Percentiles rank a stretch among this genome's conserved stretches.
These are phyloP conservation scores for Jackrogersella minutella DNA, from an alignment of 495 filamentous ascomycete genomes.

Conservation along the genomic window DNA sequence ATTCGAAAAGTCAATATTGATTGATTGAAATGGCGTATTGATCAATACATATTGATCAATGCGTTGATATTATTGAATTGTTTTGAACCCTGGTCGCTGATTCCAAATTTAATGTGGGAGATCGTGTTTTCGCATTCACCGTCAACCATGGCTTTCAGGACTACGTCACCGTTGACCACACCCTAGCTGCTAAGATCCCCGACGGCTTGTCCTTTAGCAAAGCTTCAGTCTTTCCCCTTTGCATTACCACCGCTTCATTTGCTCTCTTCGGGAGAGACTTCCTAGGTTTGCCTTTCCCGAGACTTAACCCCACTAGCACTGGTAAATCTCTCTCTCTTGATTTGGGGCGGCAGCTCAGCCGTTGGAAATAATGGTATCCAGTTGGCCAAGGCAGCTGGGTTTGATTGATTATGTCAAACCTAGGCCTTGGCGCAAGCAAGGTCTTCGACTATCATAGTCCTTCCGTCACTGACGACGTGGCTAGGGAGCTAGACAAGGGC, in stretches of 20 bases:
- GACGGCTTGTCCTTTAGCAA: slow-evolving; percentile 11
- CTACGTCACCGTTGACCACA: slow-evolving; percentile 19
- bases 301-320: slow-evolving; percentile 7
- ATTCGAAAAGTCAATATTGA: too few species aligned
- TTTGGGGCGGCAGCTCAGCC: slow-evolving; percentile 67
- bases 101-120: slow-evolving; percentile 16
- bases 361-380: slow-evolving; percentile 70
- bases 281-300: slow-evolving; percentile 8
- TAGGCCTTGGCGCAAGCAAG: slow-evolving; percentile 59
- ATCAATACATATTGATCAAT: too few species aligned
- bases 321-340: slow-evolving; percentile 52
- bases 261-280: slow-evolving; percentile 19
- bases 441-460: slow-evolving; percentile 58
- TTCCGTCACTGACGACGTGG: slow-evolving; percentile 42
- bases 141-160: slow-evolving; percentile 25
- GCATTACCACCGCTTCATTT: slow-evolving; percentile 11
- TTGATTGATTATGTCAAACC: slow-evolving; percentile 61
- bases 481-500: slow-evolving; percentile 37
- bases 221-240: slow-evolving; percentile 20
- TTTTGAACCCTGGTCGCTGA: too few species aligned
- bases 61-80: too few species aligned
- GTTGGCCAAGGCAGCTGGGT: slow-evolving; percentile 63
- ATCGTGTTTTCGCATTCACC: slow-evolving; percentile 26
- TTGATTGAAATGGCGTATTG: too few species aligned
- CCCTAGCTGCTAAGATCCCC: slow-evolving; percentile 16